Conservation (phyloP, 139 green algal genomes). For the Pleodorina starrii region DNA sequence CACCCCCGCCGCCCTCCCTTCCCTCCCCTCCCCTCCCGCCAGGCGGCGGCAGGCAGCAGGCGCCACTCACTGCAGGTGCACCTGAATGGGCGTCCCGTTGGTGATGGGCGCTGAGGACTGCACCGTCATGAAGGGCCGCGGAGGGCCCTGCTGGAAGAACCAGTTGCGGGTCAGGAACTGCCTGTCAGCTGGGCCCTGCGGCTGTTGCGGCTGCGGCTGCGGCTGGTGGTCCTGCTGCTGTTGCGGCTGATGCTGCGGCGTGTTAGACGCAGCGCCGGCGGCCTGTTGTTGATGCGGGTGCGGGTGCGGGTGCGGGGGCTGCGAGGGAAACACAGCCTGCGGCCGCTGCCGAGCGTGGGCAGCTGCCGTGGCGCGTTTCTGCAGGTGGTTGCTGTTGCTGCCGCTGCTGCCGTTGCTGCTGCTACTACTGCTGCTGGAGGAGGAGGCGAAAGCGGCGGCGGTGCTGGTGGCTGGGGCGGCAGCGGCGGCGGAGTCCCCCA, state of each 20-base stretch:
- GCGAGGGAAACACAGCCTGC: background rate
- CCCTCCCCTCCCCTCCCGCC: too few relatives aligned
- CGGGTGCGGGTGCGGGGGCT: background rate
- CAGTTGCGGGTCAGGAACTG: conserved; percentile 43
- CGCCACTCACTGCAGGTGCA: conserved; percentile 47
- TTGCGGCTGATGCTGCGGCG: background rate
- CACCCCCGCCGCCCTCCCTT: too few relatives aligned
- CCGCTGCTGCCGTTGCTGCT: background rate
- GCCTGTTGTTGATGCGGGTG: background rate
- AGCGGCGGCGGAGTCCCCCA: background rate
- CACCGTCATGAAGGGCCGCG: conserved; percentile 1
- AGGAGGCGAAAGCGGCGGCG: background rate
- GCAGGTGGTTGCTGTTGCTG: background rate
- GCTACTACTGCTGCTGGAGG: background rate
- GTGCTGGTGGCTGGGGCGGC: background rate
- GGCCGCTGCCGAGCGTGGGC: background rate
- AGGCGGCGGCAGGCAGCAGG: too few relatives aligned
- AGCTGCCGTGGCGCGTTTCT: background rate
- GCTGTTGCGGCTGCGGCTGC: background rate
- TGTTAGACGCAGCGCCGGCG: too few relatives aligned
- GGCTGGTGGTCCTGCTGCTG: background rate
- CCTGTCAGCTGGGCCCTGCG: background rate
- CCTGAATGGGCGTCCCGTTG: conserved; percentile 17
- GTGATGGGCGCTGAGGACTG: background rate
- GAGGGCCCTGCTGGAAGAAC: conserved; percentile 43